Evolutionary conservation across 495 filamentous ascomycete genomes (phyloP), one percentile per base, ranked within the genome.

Genomic region (Hypoxylon crocopeplum): DNA sequence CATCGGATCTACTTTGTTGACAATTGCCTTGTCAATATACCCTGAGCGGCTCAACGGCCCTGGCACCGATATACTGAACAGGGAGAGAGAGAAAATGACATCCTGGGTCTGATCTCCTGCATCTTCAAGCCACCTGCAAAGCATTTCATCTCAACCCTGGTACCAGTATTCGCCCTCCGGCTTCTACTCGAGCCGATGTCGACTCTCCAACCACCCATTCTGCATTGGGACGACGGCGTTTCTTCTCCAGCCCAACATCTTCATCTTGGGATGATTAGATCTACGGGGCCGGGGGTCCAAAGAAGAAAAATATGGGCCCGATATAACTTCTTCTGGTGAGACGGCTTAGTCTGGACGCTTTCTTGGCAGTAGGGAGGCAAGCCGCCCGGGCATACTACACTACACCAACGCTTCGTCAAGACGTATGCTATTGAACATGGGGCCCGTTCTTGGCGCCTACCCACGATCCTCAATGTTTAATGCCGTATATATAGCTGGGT

Each of bases 231-330:
- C 22, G 24, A 47, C 15, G 38, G 19, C n/a, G 51, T 56, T 57
- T 48, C 62, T 48, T 51, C 39, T 52, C 46, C 44, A 54, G 39
- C 34, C 36, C 42, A 59, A 63, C 54, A 66, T 64, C 62, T 62
- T 27, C 58, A 63, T 69, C 49, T 59, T 59, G 45, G 62, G 58
- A 62, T 54, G 62, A 68, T 60, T 42, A 62, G 66, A 69, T 69
- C 66, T 62, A 62, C 51, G 38, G 37, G 50, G 22, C 36, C 59
- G 42, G 40, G 66, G 66, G 21, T 60, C 48, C 6, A 48, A 60
- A 29, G 42, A 41, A 48, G 49, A 15, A 48, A 48, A 54, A 42
- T 29, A 49, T 19, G 42, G 57, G 49, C 33, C 48, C 30, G 37
- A 46, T 44, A 64, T 57, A 42, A 20, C 54, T 32, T 49, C 54